Percentiles rank a stretch among this genome's conserved stretches.
phyloP scores from a whole-genome alignment of 1,139 yeast genomes.

The Eremothecium cymbalariae region DNA sequence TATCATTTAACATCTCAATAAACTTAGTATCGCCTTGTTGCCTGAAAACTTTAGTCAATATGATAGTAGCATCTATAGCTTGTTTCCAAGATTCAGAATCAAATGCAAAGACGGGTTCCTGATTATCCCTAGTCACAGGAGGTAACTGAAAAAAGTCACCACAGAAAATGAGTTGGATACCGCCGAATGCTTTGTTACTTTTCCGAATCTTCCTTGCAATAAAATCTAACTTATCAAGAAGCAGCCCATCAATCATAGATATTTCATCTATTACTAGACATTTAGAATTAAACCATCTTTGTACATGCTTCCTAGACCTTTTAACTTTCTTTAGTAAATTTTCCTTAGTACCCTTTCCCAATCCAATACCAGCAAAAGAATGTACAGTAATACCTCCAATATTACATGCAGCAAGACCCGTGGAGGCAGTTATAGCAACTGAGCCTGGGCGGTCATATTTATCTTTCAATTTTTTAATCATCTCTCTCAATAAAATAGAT shows the following conservation, averaged over 20 bases:
- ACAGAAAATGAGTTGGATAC: slow-evolving; percentile 73
- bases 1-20: slow-evolving; percentile 77
- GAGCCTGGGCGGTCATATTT: slow-evolving; percentile 39
- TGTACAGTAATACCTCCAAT: slow-evolving; percentile 84
- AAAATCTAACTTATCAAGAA: slow-evolving; percentile 61
- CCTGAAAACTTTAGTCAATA: slow-evolving; percentile 75
- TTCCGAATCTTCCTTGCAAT: slow-evolving; percentile 53
- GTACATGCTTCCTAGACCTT: slow-evolving; percentile 43
- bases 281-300: slow-evolving; percentile 54
- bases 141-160: slow-evolving; percentile 93
- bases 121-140: slow-evolving; percentile 49
- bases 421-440: slow-evolving; percentile 84
- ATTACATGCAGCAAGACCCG: slow-evolving; percentile 89
- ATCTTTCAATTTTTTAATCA: slow-evolving; percentile 51
- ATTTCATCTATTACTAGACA: slow-evolving; percentile 80
- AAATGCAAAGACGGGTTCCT: slow-evolving; percentile 53
- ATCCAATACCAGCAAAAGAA: slow-evolving; percentile 79
- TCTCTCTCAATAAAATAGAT: slow-evolving; percentile 63
- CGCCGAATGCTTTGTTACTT: slow-evolving; percentile 65
- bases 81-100: slow-evolving; percentile 68
- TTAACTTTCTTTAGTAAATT: slow-evolving; percentile 48
- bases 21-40: slow-evolving; percentile 77
- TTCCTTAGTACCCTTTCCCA: slow-evolving; percentile 46
- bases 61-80: slow-evolving; percentile 57
- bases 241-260: slow-evolving; percentile 76